Conservation (phyloP, 805 yeast genomes). For the Kazachstania kunashirensis region DNA sequence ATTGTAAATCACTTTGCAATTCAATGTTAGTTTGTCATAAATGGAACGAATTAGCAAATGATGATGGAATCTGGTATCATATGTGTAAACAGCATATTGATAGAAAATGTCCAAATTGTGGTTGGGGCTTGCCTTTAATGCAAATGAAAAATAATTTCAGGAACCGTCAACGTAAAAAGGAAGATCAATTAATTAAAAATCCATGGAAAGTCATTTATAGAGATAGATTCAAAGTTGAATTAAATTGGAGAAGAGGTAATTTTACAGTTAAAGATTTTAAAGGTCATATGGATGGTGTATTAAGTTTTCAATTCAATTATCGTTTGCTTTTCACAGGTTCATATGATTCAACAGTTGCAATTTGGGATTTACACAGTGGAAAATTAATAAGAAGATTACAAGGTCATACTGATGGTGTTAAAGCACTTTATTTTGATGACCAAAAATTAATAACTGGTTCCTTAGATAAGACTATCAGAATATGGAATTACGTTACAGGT, state of each 20-base stretch:
- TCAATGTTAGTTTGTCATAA: slow-evolving; percentile 86
- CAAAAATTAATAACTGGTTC: slow-evolving; percentile 89
- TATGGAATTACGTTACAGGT: slow-evolving; percentile 94
- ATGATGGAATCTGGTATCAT: slow-evolving; percentile 95
- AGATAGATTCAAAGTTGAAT: slow-evolving; percentile 83
- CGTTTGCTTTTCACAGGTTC: slow-evolving; percentile 81
- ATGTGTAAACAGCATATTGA: slow-evolving; percentile 98
- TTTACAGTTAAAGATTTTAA: slow-evolving; percentile 53
- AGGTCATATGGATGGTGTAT: slow-evolving; percentile 85
- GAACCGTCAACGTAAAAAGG: background rate
- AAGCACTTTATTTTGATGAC: slow-evolving; percentile 76
- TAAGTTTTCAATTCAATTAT: slow-evolving; percentile 77
- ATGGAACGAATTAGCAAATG: slow-evolving; percentile 89
- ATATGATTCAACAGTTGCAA: slow-evolving; percentile 77
- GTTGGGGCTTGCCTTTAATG: slow-evolving; percentile 96
- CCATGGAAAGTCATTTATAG: slow-evolving; percentile 96
- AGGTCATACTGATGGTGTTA: slow-evolving; percentile 87
- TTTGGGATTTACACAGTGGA: slow-evolving; percentile 87
- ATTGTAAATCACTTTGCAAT: slow-evolving; percentile 84
- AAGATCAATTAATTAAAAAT: slow-evolving; percentile 34
- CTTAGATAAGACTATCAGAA: slow-evolving; percentile 80
- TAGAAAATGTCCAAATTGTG: slow-evolving; percentile 94
- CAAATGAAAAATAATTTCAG: slow-evolving; percentile 67
- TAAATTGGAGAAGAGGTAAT: slow-evolving; percentile 86
- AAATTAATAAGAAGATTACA: slow-evolving; percentile 62